Base-by-base conservation (phyloP, 2,329 filamentous ascomycete species). In the Kalmusia sp. region DNA sequence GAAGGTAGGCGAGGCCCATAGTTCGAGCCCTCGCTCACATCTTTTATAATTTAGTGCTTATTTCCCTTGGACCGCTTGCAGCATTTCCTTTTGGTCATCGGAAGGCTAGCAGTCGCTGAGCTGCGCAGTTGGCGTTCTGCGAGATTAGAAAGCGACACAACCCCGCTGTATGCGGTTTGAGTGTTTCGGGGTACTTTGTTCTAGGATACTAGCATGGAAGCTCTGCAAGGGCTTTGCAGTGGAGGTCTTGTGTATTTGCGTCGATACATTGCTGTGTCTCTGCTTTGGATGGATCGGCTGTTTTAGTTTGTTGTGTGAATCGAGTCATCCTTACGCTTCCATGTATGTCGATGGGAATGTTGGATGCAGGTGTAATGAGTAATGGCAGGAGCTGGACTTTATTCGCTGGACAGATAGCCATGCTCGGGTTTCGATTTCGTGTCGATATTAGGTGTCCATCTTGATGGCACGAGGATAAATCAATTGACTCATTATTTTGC, bases 1-100 rank as follows among this genome's bases (percentile, higher is more conserved):
- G 68, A 75, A 63, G 67, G 68, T 69, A 70, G 70, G 66, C 69
- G 71, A 58, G 67, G 68, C 58, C 63, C 59, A 34, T 71, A 68
- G 62, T 50, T 44, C 31, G 37, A 59, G 55, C 56, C 63, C 38
- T 52, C 57, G 64, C 67, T 71, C 65, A 71, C 67, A 52, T 49
- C 35, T 59, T 65, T 65, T 54, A 55, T 61, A 59, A 62, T 62
- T 46, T 69, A 71, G 70, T 70, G 55, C 65, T 65, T 72, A 70
- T 63, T 68, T 71, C 59, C 59, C 67, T 39, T 70, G 69, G 68
- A 55, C 61, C 52, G 58, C 57, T 50, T 73, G 68, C 48, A 64
- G 65, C 40, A 59, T 69, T 47, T 54, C 64, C 30, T 61, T 64
- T 55, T 68, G 65, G 65, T 62, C 64, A 51, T 72, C 68, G 40